These are phyloP conservation scores for Cokeromyces recurvatus DNA, from an alignment of 371 early-diverging fungal species.

Conservation along the genomic window DNA sequence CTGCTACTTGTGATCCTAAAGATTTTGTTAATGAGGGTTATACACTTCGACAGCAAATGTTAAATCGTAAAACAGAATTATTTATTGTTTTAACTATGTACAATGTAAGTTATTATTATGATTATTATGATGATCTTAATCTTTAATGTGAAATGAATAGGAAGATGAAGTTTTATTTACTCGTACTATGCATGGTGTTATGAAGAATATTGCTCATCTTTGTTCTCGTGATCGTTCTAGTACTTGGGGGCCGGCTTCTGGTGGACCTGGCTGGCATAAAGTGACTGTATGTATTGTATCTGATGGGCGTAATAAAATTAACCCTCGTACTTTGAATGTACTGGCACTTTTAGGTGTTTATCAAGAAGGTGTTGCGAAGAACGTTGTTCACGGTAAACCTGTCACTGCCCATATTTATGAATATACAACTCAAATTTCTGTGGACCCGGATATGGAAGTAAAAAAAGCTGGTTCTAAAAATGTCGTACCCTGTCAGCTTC, in stretches of 20 bases:
- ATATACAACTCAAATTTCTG: constrained; percentile 81
- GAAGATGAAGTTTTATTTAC: constrained; percentile 90
- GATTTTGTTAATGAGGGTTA: constrained; percentile 72
- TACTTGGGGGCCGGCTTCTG: constrained; percentile 71
- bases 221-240: constrained; percentile 74
- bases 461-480: constrained; percentile 61
- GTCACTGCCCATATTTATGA: constrained; percentile 89
- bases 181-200: constrained; percentile 84
- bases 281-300: constrained; percentile 87
- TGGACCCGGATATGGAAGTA: constrained; percentile 66
- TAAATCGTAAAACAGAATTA: constrained; percentile 76
- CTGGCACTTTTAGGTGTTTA: constrained; percentile 88
- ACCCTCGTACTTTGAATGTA: constrained; percentile 72
- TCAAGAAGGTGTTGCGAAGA: constrained; percentile 86
- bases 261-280: constrained; percentile 79
- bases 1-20: constrained; percentile 81
- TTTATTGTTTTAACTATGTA: constrained; percentile 93
- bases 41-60: constrained; percentile 75
- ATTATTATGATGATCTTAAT: background rate
- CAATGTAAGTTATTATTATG: constrained; percentile 52
- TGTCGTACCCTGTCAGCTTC: constrained; percentile 81
- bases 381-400: constrained; percentile 58
- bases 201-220: constrained; percentile 89
- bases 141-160: constrained; percentile 19
- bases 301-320: constrained; percentile 76